Percentiles rank a stretch among this genome's conserved stretches.
phyloP scores from a whole-genome alignment of 1,139 yeast genomes.

The Taphrina flavorubra region DNA sequence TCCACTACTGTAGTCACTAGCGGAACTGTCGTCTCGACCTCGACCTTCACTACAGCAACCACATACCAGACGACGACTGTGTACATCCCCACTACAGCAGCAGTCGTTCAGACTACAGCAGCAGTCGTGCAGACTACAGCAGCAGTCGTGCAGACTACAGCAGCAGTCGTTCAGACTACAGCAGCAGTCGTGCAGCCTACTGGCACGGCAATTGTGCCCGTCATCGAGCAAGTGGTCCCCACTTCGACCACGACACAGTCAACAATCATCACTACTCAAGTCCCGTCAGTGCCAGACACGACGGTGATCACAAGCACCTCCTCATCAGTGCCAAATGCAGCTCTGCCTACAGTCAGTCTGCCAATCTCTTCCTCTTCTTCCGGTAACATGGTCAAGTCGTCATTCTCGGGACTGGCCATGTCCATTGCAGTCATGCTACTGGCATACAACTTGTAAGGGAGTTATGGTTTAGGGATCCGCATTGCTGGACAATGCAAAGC shows the following conservation, averaged over 20 bases:
- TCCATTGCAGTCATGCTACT: constrained; percentile 4
- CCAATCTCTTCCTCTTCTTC: constrained; percentile 3
- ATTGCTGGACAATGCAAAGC: constrained; percentile 10
- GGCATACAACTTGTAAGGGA: neutral
- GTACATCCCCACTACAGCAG: neutral
- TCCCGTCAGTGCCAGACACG: neutral
- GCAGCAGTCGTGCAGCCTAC: neutral
- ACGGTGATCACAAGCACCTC: constrained; percentile 12
- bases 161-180: neutral
- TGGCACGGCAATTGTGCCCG: neutral
- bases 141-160: neutral
- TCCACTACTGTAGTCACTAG: neutral
- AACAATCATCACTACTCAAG: neutral
- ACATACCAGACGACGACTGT: constrained; percentile 3
- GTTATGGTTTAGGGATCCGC: neutral
- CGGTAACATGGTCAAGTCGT: neutral
- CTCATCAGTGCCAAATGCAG: neutral
- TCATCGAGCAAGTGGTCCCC: neutral
- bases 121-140: neutral
- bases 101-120: neutral
- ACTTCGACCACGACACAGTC: constrained; percentile 7
- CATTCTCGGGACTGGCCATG: neutral
- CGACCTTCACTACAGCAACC: neutral
- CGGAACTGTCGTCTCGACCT: neutral
- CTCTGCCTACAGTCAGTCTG: neutral